Base-by-base conservation (phyloP, 1,284 basidiomycete genomes). In the Microbotryum saponariae region DNA sequence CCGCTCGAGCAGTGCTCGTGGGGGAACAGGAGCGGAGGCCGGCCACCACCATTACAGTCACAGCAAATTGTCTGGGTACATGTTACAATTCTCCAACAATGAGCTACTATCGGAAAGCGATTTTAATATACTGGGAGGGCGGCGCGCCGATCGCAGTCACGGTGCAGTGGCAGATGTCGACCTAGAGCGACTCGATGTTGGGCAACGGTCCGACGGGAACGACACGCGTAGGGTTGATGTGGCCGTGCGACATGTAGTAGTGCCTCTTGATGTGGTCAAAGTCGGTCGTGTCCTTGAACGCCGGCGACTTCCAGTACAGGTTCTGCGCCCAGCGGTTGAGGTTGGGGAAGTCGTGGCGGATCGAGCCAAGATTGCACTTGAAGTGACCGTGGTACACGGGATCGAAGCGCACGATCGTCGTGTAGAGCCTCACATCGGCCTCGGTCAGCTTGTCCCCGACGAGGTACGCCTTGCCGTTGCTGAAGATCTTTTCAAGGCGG, bases 221-320 rank as follows among this genome's bases (percentile, higher is more conserved):
- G 67, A 93, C 77, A 49, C 85, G 81, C 14, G 81, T 82, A 7
- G 85, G 85, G 73, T 89, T 89, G 74, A 88, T 82, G 80, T 88
- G 75, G 25, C 77, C 68, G 70, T 85, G 84, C 33, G 84, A 85
- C 84, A 84, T 88, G 69, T 85, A 91, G 75, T 92, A 93, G 73
- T 89, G 86, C 20, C 83, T 83, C 76, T 77, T 77, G 74, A 77
- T 78, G 58, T 73, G 71, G 73, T 79, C 83, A 75, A 97, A 96
- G 75, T 91, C 81, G 59, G 91, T 94, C 23, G 86, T 87, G 44
- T 85, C 83, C 76, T 87, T 86, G 84, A 98, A 98, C 1, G 89
- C 90, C 0, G 85, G 78, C 69, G 86, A 79, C 68, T 87, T 88
- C 92, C 91, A 97, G 79, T 97, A 97, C 46, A 97, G 78, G 72